Percentiles rank a stretch among this genome's conserved stretches.
These are phyloP conservation scores for Gossypium davidsonii DNA, from an alignment of 441 rosid genomes.

Conservation along the genomic window DNA sequence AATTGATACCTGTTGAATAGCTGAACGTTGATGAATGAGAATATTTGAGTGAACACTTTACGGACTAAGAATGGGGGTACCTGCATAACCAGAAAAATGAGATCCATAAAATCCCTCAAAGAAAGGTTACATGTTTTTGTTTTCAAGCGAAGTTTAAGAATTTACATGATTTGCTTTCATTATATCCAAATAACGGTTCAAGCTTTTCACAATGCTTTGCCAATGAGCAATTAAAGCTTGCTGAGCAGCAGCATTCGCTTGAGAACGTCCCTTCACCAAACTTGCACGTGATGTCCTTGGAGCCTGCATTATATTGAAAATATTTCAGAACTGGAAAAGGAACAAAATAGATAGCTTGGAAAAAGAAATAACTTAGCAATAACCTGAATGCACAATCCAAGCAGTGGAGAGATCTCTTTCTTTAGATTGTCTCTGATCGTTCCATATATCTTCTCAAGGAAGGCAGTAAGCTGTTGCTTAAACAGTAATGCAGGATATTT, in stretches of 20 bases:
- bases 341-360: neutral
- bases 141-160: neutral
- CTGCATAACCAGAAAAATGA: constrained; percentile 13
- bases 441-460: constrained; percentile 77
- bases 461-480: constrained; percentile 76
- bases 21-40: neutral
- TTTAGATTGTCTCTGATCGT: constrained; percentile 66
- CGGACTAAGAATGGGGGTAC: constrained; percentile 1
- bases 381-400: constrained; percentile 69
- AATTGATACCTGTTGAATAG: constrained; percentile 36
- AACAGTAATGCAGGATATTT: constrained; percentile 69
- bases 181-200: constrained; percentile 1
- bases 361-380: neutral
- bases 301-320: constrained; percentile 37
- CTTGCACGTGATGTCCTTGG: constrained; percentile 62
- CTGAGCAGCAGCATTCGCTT: constrained; percentile 54
- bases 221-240: constrained; percentile 54
- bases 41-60: constrained; percentile 4
- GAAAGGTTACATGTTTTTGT: neutral
- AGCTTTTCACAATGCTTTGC: constrained; percentile 7
- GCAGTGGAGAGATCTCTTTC: constrained; percentile 64
- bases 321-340: neutral
- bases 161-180: constrained; percentile 1
- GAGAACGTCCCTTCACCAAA: constrained; percentile 59
- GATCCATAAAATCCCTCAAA: constrained; percentile 1